Percentiles rank a stretch among this genome's conserved stretches.
These are phyloP conservation scores for Selaginella moellendorffii DNA, from an alignment of 75 land plant species.

Conservation along the genomic window DNA sequence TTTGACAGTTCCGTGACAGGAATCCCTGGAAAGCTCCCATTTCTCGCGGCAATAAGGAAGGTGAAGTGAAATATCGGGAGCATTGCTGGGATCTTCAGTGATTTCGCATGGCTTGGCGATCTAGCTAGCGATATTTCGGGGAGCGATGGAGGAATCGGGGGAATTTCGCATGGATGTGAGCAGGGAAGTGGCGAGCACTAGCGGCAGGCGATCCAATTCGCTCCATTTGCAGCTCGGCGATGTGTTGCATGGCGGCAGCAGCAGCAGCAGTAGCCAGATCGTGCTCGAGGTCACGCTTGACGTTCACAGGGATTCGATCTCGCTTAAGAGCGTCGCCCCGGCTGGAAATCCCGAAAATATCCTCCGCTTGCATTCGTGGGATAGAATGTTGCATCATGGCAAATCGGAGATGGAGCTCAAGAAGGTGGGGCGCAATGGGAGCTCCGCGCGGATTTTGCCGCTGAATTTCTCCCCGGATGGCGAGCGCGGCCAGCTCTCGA, in stretches of 20 bases:
- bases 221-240: not conserved
- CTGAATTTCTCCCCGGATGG: not conserved
- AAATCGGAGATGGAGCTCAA: no score
- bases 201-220: no score
- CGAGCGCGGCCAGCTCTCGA: not conserved
- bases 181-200: not conserved
- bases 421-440: not conserved
- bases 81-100: no score
- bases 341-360: not conserved
- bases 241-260: no score
- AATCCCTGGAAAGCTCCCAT: no score
- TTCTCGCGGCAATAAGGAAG: no score
- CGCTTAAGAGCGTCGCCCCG: constrained; percentile 2
- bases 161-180: not conserved
- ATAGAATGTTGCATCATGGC: no score
- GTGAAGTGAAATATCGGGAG: no score
- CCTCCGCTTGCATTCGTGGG: not conserved
- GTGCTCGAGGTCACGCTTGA: constrained; percentile 11
- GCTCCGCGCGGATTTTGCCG: not conserved
- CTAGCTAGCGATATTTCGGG: no score
- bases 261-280: not conserved
- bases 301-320: not conserved
- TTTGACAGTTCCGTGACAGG: no score
- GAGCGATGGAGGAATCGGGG: no score
- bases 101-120: no score